Percentiles rank a stretch among this genome's conserved stretches.
Conservation (phyloP, 1,284 basidiomycete species). For the Irpex sp. region DNA sequence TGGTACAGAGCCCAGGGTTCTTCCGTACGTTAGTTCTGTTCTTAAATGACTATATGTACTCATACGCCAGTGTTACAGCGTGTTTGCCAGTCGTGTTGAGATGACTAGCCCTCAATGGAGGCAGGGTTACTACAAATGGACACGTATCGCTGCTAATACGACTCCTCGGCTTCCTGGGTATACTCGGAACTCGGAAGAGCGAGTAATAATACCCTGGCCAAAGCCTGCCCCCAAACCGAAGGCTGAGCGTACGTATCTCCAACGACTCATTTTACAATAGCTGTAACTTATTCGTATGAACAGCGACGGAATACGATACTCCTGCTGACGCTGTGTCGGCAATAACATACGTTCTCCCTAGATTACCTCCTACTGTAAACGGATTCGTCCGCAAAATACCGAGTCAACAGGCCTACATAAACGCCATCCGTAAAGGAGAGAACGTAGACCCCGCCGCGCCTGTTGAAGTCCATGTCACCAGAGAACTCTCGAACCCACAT, state of each 20-base stretch:
- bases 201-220: conserved; percentile 66
- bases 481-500: conserved; percentile 76
- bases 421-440: conserved; percentile 47
- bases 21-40: conserved; percentile 40
- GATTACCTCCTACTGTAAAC: conserved; percentile 36
- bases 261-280: not conserved
- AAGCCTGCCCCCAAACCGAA: conserved; percentile 36
- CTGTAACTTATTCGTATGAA: not conserved
- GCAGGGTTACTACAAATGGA: conserved; percentile 54
- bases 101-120: conserved; percentile 57
- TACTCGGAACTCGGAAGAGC: conserved; percentile 31
- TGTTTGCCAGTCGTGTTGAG: conserved; percentile 70
- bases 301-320: conserved; percentile 61
- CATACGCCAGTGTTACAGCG: conserved; percentile 29
- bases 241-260: conserved; percentile 42
- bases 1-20: conserved; percentile 34
- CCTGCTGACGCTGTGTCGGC: conserved; percentile 49
- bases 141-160: conserved; percentile 64
- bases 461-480: conserved; percentile 59
- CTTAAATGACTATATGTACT: not conserved
- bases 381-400: conserved; percentile 34
- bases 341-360: conserved; percentile 65
- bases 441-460: conserved; percentile 49
- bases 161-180: conserved; percentile 51
- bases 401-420: conserved; percentile 57